phyloP scores from a whole-genome alignment of 345 rosid genomes.

The Eucalyptus caleyi region DNA sequence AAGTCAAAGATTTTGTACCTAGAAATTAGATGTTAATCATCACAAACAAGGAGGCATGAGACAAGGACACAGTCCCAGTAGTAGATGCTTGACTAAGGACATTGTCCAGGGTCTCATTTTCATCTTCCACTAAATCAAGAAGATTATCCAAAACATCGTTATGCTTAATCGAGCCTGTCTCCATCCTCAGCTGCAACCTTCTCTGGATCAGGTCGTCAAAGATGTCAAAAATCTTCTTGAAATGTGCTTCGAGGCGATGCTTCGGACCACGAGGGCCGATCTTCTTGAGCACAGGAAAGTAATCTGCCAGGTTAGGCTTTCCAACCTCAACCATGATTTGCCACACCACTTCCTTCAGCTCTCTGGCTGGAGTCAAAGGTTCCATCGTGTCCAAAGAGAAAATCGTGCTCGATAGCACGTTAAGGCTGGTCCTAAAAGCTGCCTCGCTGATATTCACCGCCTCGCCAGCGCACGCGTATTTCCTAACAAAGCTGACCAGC shows the following conservation, averaged over 20 bases:
- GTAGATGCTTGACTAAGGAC: neutral
- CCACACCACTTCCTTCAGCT: neutral
- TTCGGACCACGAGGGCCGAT: slow-evolving; percentile 9
- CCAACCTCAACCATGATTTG: slow-evolving; percentile 4
- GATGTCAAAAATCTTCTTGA: neutral
- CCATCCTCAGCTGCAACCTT: neutral
- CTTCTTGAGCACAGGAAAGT: slow-evolving; percentile 8
- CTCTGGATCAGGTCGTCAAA: neutral
- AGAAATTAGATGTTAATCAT: neutral
- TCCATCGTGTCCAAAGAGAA: slow-evolving; percentile 3
- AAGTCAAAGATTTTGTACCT: neutral
- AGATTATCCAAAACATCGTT: slow-evolving; percentile 27
- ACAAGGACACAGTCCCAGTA: neutral
- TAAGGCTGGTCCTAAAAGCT: slow-evolving; percentile 5
- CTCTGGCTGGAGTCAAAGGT: neutral
- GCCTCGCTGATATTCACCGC: neutral
- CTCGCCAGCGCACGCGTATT: neutral
- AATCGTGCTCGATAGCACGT: neutral
- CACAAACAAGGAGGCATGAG: neutral
- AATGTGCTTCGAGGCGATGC: neutral
- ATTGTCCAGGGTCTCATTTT: neutral
- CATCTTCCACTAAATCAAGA: slow-evolving; percentile 2
- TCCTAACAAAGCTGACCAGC: neutral
- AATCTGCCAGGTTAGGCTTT: slow-evolving; percentile 18
- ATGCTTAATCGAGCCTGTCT: neutral